These are phyloP conservation scores for Agapanthus africanus DNA, from an alignment of 106 monocot genomes.

Conservation along the genomic window DNA sequence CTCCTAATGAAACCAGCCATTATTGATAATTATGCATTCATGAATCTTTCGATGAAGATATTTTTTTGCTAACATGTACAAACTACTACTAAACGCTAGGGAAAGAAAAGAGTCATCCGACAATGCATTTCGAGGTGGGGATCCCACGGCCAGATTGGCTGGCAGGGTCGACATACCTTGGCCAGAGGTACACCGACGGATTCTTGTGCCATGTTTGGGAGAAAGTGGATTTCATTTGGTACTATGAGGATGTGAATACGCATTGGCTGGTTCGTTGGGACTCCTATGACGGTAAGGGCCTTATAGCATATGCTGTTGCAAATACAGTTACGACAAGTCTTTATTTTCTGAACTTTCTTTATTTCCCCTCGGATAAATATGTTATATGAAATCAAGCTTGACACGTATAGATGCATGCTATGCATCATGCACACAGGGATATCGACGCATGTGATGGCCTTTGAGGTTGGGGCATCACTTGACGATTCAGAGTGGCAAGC, in stretches of 20 bases:
- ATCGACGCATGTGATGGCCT: slow-evolving; percentile 68
- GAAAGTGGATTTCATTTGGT: slow-evolving; percentile 77
- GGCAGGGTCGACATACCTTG: slow-evolving; percentile 50
- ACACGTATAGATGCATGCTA: too few species aligned
- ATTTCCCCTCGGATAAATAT: too few species aligned
- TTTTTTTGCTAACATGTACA: too few species aligned
- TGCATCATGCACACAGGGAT: slow-evolving; percentile 43
- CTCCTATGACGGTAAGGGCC: slow-evolving; percentile 76
- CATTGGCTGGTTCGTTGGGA: slow-evolving; percentile 67
- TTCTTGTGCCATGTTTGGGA: slow-evolving; percentile 77
- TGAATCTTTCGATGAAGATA: too few species aligned
- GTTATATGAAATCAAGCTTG: too few species aligned
- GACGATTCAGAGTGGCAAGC: slow-evolving; percentile 78
- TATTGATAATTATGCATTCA: too few species aligned
- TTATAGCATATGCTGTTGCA: too few species aligned
- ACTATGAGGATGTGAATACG: slow-evolving; percentile 73
- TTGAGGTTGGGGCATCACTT: slow-evolving; percentile 67
- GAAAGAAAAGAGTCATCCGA: too few species aligned
- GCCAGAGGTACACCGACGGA: slow-evolving; percentile 30
- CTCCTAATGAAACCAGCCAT: too few species aligned
- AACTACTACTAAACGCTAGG: too few species aligned
- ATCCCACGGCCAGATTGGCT: slow-evolving; percentile 73
- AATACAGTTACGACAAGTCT: too few species aligned
- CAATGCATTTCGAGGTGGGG: slow-evolving; percentile 43
- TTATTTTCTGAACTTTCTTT: too few species aligned